Base-by-base conservation (phyloP, 306 rosid species). In the Pterocarpus santalinus region DNA sequence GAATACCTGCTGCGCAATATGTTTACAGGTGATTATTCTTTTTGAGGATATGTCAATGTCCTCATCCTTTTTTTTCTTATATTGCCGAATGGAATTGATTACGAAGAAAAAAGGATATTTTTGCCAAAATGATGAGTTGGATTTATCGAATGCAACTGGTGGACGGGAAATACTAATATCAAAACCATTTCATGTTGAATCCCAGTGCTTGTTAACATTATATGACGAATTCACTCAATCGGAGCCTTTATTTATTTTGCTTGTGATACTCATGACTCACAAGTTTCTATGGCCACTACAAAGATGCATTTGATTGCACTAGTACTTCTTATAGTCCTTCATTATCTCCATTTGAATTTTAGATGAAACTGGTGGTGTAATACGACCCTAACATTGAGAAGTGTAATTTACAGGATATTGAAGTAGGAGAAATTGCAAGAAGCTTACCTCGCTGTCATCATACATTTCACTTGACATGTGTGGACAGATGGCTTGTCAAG, bases 381-480 rank as follows among this genome's bases (percentile, higher is more conserved):
- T 44, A 22, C 28, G 28, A 11, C 51, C 5, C 10, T 17, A 60
- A 83, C 55, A 67, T 13, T 39, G 72, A 74, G 57, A 62, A 46
- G 63, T 83, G 49, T 41, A 69, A 74, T 41, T 65, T 75, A 43
- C 90, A 93, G 97, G 96, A 93, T 69, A 78, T 90, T 53, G 91
- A 80, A 85, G 89, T 84, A 5, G 96, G 96, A 55, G 96, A 91
- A 81, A 76, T 66, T 55, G 96, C 82, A 30, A 88, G 97, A 85
- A 83, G 87, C 81, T 84, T 91, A 73, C 96, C 96, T 5, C 76
- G 51, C 28, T 91, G 96, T 65, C 79, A 56, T 17, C 97, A 93
- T 74, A 84, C 89, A 17, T 93, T 93, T 83, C 97, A 91, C 83
- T 86, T 91, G 90, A 79, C 44, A 36, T 91, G 97, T 65, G 97